phyloP scores from a whole-genome alignment of 202 grass and related monocot genomes.

The Brachypodium distachyon region DNA sequence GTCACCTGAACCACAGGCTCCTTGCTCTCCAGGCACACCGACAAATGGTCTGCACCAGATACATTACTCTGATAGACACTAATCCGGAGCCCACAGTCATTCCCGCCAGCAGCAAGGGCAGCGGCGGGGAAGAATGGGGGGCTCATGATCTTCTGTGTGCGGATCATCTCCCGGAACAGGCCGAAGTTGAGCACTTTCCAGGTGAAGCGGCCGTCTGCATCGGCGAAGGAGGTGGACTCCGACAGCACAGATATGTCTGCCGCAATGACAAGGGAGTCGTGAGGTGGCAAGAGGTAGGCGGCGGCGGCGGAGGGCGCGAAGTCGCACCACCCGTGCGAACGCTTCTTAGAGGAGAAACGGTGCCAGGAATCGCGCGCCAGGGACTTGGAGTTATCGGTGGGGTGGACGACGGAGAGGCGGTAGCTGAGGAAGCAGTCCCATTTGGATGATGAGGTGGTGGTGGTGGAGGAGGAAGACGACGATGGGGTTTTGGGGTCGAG shows the following conservation, averaged over 20 bases:
- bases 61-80: slow-evolving; percentile 86
- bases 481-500: slow-evolving; percentile 82
- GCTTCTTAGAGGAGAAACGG: slow-evolving; percentile 93
- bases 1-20: slow-evolving; percentile 37
- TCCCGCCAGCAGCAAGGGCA: slow-evolving; percentile 14
- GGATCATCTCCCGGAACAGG: slow-evolving; percentile 77
- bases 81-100: slow-evolving; percentile 66
- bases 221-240: slow-evolving; percentile 48
- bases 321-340: slow-evolving; percentile 92
- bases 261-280: slow-evolving; percentile 61
- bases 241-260: slow-evolving; percentile 78
- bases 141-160: slow-evolving; percentile 90
- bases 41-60: slow-evolving; percentile 59
- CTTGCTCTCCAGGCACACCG: slow-evolving; percentile 92
- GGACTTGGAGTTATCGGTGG: slow-evolving; percentile 48
- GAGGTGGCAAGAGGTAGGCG: slow-evolving; percentile 40
- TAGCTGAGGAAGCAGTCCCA: slow-evolving; percentile 94
- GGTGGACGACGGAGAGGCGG: slow-evolving; percentile 63
- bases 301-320: slow-evolving; percentile 54
- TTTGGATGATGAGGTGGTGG: slow-evolving; percentile 49
- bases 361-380: slow-evolving; percentile 80
- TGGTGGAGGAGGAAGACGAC: slow-evolving; percentile 51
- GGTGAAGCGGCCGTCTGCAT: slow-evolving; percentile 69
- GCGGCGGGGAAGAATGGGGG: slow-evolving; percentile 55
- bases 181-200: slow-evolving; percentile 87